Conservation (phyloP, 2,329 filamentous ascomycete species). For the Diaporthe citriasiana region DNA sequence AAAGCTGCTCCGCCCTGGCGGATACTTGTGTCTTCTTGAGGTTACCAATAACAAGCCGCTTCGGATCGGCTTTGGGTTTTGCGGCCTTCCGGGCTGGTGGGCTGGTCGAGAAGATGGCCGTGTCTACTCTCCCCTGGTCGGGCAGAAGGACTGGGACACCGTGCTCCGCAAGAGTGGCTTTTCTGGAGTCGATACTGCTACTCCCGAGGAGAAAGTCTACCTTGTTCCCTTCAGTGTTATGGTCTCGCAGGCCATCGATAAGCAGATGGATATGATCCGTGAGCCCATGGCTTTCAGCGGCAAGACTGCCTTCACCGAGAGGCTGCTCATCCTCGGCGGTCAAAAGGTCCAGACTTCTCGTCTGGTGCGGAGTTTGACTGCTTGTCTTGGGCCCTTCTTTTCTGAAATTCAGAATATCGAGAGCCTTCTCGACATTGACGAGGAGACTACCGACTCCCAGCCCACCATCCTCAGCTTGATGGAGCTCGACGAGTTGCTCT, state of each 20-base stretch:
- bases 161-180: constrained; percentile 19
- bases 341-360: constrained; percentile 14
- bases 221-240: constrained; percentile 25
- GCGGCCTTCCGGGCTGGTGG: constrained; percentile 40
- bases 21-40: constrained; percentile 61
- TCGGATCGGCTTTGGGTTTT: constrained; percentile 45
- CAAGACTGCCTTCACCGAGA: constrained; percentile 38
- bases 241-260: constrained; percentile 30
- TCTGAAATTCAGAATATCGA: constrained; percentile 32
- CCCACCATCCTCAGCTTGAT: constrained; percentile 44
- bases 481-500: constrained; percentile 48
- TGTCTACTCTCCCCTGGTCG: neutral
- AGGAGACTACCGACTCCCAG: constrained; percentile 1
- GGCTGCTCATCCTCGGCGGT: constrained; percentile 45
- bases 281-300: constrained; percentile 11
- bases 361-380: constrained; percentile 16
- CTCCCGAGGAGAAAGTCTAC: constrained; percentile 1
- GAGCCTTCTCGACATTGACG: constrained; percentile 35
- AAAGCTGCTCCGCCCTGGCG: constrained; percentile 58
- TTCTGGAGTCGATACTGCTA: constrained; percentile 31
- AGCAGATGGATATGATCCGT: constrained; percentile 29
- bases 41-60: constrained; percentile 45
- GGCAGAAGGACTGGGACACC: constrained; percentile 1
- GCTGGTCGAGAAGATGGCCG: constrained; percentile 30
- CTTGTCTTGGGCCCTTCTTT: constrained; percentile 39